phyloP scores from a whole-genome alignment of 371 early-diverging fungal genomes.

The Choanephora cucurbitarum region DNA sequence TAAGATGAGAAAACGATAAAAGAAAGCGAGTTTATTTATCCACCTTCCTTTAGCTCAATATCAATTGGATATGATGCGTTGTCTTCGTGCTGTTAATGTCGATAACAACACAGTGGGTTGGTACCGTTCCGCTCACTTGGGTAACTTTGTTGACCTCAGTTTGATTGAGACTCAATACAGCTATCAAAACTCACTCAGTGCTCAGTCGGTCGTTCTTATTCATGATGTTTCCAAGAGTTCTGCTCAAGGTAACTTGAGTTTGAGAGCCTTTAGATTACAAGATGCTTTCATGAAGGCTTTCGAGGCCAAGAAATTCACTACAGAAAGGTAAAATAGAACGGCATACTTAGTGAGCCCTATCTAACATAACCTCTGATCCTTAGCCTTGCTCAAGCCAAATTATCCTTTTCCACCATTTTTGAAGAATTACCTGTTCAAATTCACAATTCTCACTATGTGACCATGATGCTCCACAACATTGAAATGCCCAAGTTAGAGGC shows the following conservation, averaged over 20 bases:
- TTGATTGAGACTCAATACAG: conserved; percentile 89
- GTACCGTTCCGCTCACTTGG: conserved; percentile 90
- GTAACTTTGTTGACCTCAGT: conserved; percentile 87
- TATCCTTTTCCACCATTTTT: conserved; percentile 85
- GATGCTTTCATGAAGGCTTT: conserved; percentile 85
- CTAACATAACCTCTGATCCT: background rate
- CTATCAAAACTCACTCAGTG: conserved; percentile 85
- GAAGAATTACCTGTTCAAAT: conserved; percentile 89
- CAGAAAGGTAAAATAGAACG: conserved; percentile 55
- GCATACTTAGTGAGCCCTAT: background rate
- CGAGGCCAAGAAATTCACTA: conserved; percentile 85
- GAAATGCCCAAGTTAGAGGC: conserved; percentile 57
- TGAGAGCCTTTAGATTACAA: conserved; percentile 88
- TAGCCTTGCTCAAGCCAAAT: conserved; percentile 71
- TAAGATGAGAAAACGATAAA: too few relatives aligned
- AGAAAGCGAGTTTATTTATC: too few relatives aligned
- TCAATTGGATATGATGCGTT: conserved; percentile 92
- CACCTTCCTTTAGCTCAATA: conserved; percentile 77
- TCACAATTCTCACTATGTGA: conserved; percentile 81
- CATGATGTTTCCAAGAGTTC: conserved; percentile 87
- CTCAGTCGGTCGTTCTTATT: conserved; percentile 87
- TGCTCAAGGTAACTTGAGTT: conserved; percentile 81
- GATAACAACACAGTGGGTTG: conserved; percentile 97
- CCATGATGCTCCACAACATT: conserved; percentile 81
- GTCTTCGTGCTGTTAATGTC: conserved; percentile 90